Conservation (phyloP, 192 early-diverging fungal genomes). For the Entrophospora sp. region DNA sequence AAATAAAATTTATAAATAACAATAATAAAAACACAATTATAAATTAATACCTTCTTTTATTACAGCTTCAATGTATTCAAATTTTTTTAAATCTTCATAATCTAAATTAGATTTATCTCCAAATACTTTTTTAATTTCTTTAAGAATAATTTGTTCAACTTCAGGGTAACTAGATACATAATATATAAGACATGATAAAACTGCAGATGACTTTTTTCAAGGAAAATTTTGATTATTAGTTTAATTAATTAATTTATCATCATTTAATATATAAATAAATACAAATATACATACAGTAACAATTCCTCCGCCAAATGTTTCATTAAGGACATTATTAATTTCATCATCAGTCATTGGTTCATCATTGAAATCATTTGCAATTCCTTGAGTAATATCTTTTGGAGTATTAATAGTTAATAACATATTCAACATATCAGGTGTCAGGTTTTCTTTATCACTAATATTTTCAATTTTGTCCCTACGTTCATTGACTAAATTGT, state of each 20-base stretch:
- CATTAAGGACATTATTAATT: neutral
- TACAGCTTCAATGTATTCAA: constrained; percentile 1
- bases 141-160: neutral
- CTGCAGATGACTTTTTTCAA: neutral
- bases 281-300: no score
- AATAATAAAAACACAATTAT: neutral
- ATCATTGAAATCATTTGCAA: neutral
- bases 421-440: neutral
- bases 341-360: neutral
- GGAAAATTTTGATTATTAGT: neutral
- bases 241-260: neutral
- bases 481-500: neutral
- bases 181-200: neutral
- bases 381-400: neutral
- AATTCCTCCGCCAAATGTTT: neutral
- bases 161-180: neutral
- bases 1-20: neutral
- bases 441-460: neutral
- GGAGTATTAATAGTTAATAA: neutral
- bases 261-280: neutral
- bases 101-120: neutral
- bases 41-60: neutral
- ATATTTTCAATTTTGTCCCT: neutral
- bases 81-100: neutral
- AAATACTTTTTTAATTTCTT: neutral